Evolutionary conservation across 306 rosid species (phyloP).

Genomic region (Medicago ruthenica): DNA sequence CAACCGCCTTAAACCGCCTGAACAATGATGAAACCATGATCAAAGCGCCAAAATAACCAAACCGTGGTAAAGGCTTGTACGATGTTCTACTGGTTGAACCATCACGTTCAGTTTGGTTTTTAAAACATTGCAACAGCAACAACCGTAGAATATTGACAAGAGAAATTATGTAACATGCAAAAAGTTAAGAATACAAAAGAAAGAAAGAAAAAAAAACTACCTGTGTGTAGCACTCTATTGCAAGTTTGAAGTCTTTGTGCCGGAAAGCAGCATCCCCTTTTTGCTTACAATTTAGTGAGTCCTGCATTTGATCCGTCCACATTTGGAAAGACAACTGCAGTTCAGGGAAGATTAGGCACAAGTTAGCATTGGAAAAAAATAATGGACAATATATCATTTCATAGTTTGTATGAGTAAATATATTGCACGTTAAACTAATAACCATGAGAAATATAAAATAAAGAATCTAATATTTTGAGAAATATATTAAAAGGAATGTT

Average conservation of each 20-base stretch:
- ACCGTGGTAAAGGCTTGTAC: background rate
- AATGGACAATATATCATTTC: background rate
- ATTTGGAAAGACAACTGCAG: constrained; percentile 76
- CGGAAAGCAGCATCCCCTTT: constrained; percentile 72
- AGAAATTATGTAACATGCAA: background rate
- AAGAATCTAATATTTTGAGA: background rate
- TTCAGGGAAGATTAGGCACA: constrained; percentile 1
- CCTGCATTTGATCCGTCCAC: constrained; percentile 88
- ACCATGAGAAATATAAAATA: background rate
- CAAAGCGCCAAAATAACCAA: too few relatives aligned
- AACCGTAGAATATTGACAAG: background rate
- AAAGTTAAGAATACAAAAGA: constrained; percentile 20
- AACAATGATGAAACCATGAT: too few relatives aligned
- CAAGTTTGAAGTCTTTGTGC: constrained; percentile 63
- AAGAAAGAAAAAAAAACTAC: constrained; percentile 50
- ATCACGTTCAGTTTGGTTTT: background rate
- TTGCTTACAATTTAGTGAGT: constrained; percentile 68
- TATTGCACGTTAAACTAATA: background rate
- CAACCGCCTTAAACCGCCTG: background rate
- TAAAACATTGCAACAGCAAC: background rate
- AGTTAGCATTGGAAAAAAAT: constrained; percentile 27
- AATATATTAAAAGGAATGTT: background rate
- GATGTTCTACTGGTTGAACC: background rate
- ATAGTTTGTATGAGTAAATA: background rate
- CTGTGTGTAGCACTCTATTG: constrained; percentile 75